These are phyloP conservation scores for Blastocrithidia nonstop DNA, from an alignment of 208 protist genomes.

Conservation along the genomic window DNA sequence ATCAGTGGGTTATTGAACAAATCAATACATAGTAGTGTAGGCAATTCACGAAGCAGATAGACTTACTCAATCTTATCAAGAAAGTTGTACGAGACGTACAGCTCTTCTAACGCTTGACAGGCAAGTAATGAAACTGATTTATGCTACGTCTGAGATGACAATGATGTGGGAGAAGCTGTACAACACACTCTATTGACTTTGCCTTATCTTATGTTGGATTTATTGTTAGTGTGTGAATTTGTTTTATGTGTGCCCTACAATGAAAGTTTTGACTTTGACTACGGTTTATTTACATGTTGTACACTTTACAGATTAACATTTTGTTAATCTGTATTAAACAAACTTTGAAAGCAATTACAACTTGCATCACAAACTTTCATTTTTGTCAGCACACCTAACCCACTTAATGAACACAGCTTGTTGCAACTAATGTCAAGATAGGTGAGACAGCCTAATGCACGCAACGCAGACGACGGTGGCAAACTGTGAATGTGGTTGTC, in stretches of 20 bases:
- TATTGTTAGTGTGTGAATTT: background rate
- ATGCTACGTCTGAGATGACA: too few relatives aligned
- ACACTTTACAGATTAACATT: conserved; percentile 1
- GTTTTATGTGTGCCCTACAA: conserved; percentile 1
- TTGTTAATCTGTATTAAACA: conserved; percentile 84
- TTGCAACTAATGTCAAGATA: conserved; percentile 84
- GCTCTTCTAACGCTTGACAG: too few relatives aligned
- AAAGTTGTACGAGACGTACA: too few relatives aligned
- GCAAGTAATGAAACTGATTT: too few relatives aligned
- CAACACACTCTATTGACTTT: too few relatives aligned
- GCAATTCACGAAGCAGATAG: too few relatives aligned
- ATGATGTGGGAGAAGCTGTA: too few relatives aligned
- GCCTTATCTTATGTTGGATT: too few relatives aligned
- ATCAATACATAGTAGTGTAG: too few relatives aligned
- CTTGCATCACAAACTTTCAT: conserved; percentile 52
- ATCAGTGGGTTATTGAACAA: too few relatives aligned
- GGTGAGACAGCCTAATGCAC: conserved; percentile 21
- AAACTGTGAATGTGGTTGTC: conserved; percentile 44
- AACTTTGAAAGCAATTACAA: conserved; percentile 85
- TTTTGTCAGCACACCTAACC: background rate
- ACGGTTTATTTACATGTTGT: conserved; percentile 1
- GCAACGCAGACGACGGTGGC: conserved; percentile 19
- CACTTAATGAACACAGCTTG: conserved; percentile 25
- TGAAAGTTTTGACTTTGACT: too few relatives aligned
- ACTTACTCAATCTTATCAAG: too few relatives aligned